Evolutionary conservation across 257 asterid genomes (phyloP), one percentile per base, ranked within the genome.

Genomic region (Fraxinus americana): DNA sequence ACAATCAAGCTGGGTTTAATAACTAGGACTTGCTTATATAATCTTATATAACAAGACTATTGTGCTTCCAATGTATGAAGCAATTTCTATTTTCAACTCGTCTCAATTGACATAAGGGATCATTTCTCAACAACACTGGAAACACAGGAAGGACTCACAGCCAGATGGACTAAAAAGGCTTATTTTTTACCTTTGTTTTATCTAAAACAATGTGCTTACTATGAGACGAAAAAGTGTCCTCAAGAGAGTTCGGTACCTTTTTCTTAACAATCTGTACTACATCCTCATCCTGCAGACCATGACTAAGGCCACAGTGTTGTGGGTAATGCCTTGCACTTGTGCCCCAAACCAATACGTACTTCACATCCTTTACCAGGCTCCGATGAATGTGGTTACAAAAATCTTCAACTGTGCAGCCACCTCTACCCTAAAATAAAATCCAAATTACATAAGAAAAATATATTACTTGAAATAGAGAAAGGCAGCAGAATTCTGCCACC

Each of bases 191-290:
- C 34, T 16, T 73, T n/a, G 72, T 71, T 59, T 59, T 59, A 59
- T 9, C 65, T 43, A 23, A 32, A 3, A 71, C 36, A 71, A 38
- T 11, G 14, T 23, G 75, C 4, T 23, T 27, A 71, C 11, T 1
- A 43, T 25, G 36, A 23, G 23, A 43, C 14, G n/a, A 41, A 71
- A 35, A 71, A 14, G 54, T 8, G 21, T 45, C 41, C 23, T 43
- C 69, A 63, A 63, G 36, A 63, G 34, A 63, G 19, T 67, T 30
- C 54, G n/a, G 50, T 88, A 93, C 99, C 99, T 96, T 93, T 84
- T 96, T 93, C 99, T 96, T 96, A 65, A 96, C 98, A 52, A 96
- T 89, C 85, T 96, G 99, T 57, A 96, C 99, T 4, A 96, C 98
- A 72, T 96, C 99, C 91, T 96, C 99, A 19, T 96, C 99, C 76